A percentile compares a stretch with the other conserved stretches of the same genome.
Evolutionary conservation across 129 eudicot genomes (phyloP).

Genomic region (Centrapalus pauciflorus): DNA sequence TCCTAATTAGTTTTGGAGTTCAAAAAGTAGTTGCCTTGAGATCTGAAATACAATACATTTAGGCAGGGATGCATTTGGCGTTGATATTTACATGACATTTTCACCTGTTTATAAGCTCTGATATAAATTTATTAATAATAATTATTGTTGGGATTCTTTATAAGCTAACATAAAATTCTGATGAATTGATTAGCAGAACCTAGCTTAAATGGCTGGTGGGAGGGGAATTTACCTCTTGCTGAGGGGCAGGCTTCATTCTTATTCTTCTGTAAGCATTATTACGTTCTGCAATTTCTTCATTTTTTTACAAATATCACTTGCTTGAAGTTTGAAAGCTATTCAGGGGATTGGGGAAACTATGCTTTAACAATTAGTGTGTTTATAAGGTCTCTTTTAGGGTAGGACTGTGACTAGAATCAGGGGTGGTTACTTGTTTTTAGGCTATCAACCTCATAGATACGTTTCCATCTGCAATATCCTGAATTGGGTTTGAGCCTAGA

Average conservation of each 20-base stretch:
- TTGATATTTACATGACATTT: conserved; percentile 1
- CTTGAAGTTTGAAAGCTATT: neutral
- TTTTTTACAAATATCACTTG: conserved; percentile 2
- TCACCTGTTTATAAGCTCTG: neutral
- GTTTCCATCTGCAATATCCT: neutral
- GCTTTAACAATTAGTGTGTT: neutral
- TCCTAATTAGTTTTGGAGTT: conserved; percentile 5
- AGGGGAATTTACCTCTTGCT: conserved; percentile 67
- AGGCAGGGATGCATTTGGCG: neutral
- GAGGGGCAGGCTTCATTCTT: conserved; percentile 58
- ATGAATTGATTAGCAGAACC: conserved; percentile 28
- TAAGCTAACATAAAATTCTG: conserved; percentile 3
- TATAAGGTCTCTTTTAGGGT: neutral
- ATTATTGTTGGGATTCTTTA: neutral
- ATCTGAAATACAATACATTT: neutral
- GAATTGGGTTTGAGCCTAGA: neutral
- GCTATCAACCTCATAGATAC: neutral
- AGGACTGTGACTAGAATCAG: neutral
- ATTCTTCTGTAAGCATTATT: conserved; percentile 50
- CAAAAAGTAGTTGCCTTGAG: conserved; percentile 3
- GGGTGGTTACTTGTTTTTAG: neutral
- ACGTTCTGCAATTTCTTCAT: neutral
- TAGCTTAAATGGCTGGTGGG: conserved; percentile 54
- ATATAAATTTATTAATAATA: neutral
- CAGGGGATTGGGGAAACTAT: neutral